phyloP scores from a whole-genome alignment of 2,329 filamentous ascomycete species.

The Phialemonium atrogriseum region DNA sequence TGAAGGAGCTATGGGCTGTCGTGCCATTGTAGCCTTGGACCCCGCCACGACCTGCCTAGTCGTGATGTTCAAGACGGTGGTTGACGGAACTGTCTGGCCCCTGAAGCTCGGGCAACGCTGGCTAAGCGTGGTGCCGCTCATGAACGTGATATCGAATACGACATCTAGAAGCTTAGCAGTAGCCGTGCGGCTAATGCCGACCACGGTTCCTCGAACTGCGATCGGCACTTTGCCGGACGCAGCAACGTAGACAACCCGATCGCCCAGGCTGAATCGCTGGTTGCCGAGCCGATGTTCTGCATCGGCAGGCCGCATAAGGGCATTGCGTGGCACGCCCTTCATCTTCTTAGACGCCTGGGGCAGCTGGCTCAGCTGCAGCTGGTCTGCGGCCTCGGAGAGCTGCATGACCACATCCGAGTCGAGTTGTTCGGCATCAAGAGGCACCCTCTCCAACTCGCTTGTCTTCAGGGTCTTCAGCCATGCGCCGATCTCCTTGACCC shows the following conservation, averaged over 20 bases:
- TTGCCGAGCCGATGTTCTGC: slow-evolving; percentile 87
- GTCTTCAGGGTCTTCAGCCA: slow-evolving; percentile 92
- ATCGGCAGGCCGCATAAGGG: slow-evolving; percentile 86
- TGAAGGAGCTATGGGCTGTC: slow-evolving; percentile 36
- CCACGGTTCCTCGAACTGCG: slow-evolving; percentile 83
- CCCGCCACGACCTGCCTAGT: slow-evolving; percentile 71
- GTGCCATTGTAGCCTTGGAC: slow-evolving; percentile 49
- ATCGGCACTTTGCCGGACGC: slow-evolving; percentile 94
- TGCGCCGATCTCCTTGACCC: slow-evolving; percentile 86
- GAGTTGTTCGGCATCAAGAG: slow-evolving; percentile 90
- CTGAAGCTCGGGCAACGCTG: slow-evolving; percentile 89
- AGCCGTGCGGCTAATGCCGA: slow-evolving; percentile 83
- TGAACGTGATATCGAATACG: slow-evolving; percentile 90
- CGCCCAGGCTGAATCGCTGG: slow-evolving; percentile 76
- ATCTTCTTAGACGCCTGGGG: slow-evolving; percentile 59
- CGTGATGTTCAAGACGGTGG: slow-evolving; percentile 82
- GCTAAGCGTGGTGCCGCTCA: slow-evolving; percentile 89
- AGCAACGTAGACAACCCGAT: slow-evolving; percentile 87
- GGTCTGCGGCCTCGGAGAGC: slow-evolving; percentile 70
- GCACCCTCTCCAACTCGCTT: slow-evolving; percentile 90
- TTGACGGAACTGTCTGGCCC: slow-evolving; percentile 80
- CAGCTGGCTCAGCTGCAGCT: slow-evolving; percentile 36
- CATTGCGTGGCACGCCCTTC: slow-evolving; percentile 74
- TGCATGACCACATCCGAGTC: slow-evolving; percentile 81
- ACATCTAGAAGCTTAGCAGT: slow-evolving; percentile 79